These are phyloP conservation scores for Pleochaeta shiraiana DNA, from an alignment of 2,329 filamentous ascomycete genomes.

Conservation along the genomic window DNA sequence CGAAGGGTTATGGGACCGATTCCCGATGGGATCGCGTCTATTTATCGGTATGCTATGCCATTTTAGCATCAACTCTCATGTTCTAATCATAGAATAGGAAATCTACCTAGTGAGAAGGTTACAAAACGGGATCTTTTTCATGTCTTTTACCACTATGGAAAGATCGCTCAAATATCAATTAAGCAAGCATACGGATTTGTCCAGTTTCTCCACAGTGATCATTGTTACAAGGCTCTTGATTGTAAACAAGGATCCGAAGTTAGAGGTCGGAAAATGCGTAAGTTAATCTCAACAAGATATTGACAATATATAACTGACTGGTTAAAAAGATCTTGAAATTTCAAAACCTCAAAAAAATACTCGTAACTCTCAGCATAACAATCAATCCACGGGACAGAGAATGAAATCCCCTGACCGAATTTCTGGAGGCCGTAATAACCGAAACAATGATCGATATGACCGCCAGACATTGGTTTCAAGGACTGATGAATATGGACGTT, in stretches of 20 bases:
- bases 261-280: conserved; percentile 82
- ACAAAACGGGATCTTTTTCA: conserved; percentile 90
- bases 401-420: conserved; percentile 41
- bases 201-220: conserved; percentile 59
- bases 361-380: conserved; percentile 25
- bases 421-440: conserved; percentile 22
- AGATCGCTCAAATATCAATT: conserved; percentile 81
- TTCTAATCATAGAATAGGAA: conserved; percentile 34
- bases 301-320: background rate
- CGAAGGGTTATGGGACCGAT: conserved; percentile 63
- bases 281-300: conserved; percentile 20
- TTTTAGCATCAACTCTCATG: background rate
- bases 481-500: conserved; percentile 20
- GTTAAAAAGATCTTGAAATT: conserved; percentile 52
- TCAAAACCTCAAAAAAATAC: conserved; percentile 73
- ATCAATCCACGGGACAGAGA: conserved; percentile 21
- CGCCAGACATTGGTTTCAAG: conserved; percentile 15
- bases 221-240: conserved; percentile 54
- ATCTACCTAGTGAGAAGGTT: conserved; percentile 78
- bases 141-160: conserved; percentile 67
- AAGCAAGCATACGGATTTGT: conserved; percentile 97
- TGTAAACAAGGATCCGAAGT: conserved; percentile 63
- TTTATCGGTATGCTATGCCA: conserved; percentile 46
- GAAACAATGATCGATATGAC: conserved; percentile 21
- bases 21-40: conserved; percentile 53